A percentile compares a stretch with the other conserved stretches of the same genome.
Conservation (phyloP, 1,139 yeast species). For the Suhomyces yuchorum region DNA sequence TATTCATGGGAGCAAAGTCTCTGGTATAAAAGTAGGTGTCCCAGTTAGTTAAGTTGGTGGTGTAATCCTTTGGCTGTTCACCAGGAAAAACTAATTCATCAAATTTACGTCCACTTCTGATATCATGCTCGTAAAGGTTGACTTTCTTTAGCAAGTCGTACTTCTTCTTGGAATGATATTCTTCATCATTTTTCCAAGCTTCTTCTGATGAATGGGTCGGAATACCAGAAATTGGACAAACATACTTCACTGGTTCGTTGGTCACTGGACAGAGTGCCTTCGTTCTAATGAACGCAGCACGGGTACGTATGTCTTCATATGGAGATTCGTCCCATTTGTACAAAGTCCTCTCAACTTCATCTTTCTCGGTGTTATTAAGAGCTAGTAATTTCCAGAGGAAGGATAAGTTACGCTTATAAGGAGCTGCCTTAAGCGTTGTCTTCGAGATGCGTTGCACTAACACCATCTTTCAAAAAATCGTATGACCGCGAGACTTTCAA, state of each 20-base stretch:
- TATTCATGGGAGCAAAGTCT: conserved; percentile 92
- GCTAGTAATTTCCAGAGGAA: conserved; percentile 43
- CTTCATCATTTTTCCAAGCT: conserved; percentile 83
- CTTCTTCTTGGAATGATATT: conserved; percentile 66
- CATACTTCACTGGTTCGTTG: conserved; percentile 71
- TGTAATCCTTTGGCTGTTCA: conserved; percentile 72
- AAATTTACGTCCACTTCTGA: conserved; percentile 89
- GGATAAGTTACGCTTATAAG: conserved; percentile 30
- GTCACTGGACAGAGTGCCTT: conserved; percentile 93
- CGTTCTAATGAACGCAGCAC: conserved; percentile 90
- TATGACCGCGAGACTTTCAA: conserved; percentile 2
- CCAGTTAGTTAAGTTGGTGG: conserved; percentile 84
- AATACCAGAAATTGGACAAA: conserved; percentile 92
- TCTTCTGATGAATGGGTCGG: conserved; percentile 92
- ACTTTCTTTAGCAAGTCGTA: conserved; percentile 81
- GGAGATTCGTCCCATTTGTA: conserved; percentile 87
- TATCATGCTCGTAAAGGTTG: conserved; percentile 90
- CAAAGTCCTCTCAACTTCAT: conserved; percentile 25
- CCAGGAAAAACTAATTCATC: conserved; percentile 95
- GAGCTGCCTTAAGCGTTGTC: not conserved
- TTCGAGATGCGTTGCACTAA: conserved; percentile 9
- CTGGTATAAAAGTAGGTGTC: conserved; percentile 92
- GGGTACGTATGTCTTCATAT: conserved; percentile 77
- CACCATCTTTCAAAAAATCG: conserved; percentile 10
- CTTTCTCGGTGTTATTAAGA: conserved; percentile 33